These are phyloP conservation scores for Gossypium laxum DNA, from an alignment of 441 rosid species.

Conservation along the genomic window DNA sequence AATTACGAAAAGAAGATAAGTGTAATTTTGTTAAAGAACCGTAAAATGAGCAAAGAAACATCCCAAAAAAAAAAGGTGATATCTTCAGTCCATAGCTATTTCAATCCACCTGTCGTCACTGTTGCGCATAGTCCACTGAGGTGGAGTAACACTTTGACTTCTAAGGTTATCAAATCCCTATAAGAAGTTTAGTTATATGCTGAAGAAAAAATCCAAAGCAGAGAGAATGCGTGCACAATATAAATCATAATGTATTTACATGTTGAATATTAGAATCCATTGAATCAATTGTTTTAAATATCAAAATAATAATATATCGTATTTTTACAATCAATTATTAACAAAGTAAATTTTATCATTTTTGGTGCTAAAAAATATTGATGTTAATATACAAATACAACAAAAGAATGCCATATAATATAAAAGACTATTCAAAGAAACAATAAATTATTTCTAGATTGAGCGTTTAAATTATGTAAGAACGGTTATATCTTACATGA, in stretches of 20 bases:
- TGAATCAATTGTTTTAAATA: background rate
- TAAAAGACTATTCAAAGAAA: background rate
- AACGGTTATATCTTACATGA: background rate
- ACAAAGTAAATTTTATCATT: background rate
- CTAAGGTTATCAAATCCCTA: slow-evolving; percentile 98
- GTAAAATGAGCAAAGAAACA: slow-evolving; percentile 1
- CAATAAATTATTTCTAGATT: background rate
- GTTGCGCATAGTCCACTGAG: slow-evolving; percentile 99
- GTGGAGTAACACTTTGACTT: slow-evolving; percentile 91
- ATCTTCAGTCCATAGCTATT: background rate
- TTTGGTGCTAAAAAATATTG: background rate
- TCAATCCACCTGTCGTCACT: slow-evolving; percentile 67
- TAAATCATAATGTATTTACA: background rate
- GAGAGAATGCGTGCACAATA: background rate
- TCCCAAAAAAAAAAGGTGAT: background rate
- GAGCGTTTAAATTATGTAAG: background rate
- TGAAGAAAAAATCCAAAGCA: background rate
- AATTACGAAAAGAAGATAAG: background rate
- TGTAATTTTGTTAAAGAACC: background rate
- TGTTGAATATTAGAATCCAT: background rate
- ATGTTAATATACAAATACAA: background rate
- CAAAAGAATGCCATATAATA: background rate
- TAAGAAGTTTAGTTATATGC: slow-evolving; percentile 29
- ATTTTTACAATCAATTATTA: background rate
- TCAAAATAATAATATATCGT: background rate